These are phyloP conservation scores for Capsicum chinense DNA, from an alignment of 257 asterid species.

Conservation along the genomic window DNA sequence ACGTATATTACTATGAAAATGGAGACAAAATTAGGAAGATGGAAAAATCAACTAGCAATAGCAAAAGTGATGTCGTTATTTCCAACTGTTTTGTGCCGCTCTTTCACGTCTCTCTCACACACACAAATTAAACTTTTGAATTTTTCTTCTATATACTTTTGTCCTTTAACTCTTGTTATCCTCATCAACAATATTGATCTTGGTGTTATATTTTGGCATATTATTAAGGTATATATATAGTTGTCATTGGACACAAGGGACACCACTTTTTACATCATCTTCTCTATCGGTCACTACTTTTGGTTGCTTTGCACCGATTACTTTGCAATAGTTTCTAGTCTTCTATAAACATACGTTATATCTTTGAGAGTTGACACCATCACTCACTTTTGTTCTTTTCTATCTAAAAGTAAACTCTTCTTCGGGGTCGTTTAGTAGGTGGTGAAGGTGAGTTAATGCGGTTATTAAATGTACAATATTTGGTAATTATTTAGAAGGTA, in stretches of 20 bases:
- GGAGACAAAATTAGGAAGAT: neutral
- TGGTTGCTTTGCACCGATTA: neutral
- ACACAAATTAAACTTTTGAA: neutral
- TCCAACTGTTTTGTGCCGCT: slow-evolving; percentile 10
- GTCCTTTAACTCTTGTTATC: neutral
- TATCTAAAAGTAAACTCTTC: no score
- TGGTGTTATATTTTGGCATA: slow-evolving; percentile 19
- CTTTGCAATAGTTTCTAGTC: neutral
- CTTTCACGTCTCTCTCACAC: slow-evolving; percentile 21
- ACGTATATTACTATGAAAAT: no score
- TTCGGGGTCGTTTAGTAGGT: no score
- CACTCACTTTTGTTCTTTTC: neutral
- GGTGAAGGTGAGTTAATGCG: no score
- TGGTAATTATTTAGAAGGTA: no score
- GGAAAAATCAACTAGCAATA: neutral
- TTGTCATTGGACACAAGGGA: neutral
- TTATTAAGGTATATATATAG: neutral
- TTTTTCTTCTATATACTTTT: neutral
- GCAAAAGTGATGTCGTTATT: slow-evolving; percentile 1
- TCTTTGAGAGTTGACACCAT: neutral
- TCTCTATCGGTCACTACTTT: neutral
- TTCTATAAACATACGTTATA: neutral
- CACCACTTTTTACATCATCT: neutral
- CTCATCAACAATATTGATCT: slow-evolving; percentile 8
- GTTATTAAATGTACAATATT: no score